These are phyloP conservation scores for Fusarium drepaniforme DNA, from an alignment of 2,329 filamentous ascomycete species.

Conservation along the genomic window DNA sequence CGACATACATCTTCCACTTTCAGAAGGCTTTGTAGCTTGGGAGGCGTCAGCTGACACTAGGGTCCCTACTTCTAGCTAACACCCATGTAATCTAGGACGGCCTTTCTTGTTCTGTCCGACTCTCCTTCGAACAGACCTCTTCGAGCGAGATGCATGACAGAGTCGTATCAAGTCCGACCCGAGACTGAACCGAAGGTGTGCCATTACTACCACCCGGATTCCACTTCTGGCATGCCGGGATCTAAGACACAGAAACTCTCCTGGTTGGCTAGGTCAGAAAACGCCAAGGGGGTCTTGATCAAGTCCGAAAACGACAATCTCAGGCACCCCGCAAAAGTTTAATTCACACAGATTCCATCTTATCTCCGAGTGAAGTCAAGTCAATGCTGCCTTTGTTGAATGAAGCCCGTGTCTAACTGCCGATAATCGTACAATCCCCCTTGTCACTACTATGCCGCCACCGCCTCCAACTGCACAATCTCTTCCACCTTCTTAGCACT, in stretches of 20 bases:
- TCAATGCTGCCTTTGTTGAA: neutral
- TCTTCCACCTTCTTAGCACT: slow-evolving; percentile 60
- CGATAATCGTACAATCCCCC: neutral
- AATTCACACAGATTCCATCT: neutral
- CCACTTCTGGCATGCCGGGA: slow-evolving; percentile 12
- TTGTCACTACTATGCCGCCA: slow-evolving; percentile 36
- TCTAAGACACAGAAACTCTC: neutral
- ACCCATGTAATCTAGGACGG: neutral
- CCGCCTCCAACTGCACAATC: slow-evolving; percentile 54
- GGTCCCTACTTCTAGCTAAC: neutral
- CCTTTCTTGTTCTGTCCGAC: neutral
- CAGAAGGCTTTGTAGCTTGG: too few relatives aligned
- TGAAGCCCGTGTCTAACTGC: neutral
- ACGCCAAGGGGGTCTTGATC: neutral
- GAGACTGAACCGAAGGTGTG: neutral
- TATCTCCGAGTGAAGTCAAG: neutral
- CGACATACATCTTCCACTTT: too few relatives aligned
- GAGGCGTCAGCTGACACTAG: too few relatives aligned
- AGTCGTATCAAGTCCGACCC: neutral
- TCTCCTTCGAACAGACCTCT: neutral
- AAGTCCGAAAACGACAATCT: neutral
- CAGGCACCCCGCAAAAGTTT: slow-evolving; percentile 12
- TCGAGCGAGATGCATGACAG: neutral
- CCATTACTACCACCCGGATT: neutral
- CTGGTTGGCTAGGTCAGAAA: slow-evolving; percentile 1